Conservation (phyloP, 2,329 filamentous ascomycete genomes). For the Periconia sp. region DNA sequence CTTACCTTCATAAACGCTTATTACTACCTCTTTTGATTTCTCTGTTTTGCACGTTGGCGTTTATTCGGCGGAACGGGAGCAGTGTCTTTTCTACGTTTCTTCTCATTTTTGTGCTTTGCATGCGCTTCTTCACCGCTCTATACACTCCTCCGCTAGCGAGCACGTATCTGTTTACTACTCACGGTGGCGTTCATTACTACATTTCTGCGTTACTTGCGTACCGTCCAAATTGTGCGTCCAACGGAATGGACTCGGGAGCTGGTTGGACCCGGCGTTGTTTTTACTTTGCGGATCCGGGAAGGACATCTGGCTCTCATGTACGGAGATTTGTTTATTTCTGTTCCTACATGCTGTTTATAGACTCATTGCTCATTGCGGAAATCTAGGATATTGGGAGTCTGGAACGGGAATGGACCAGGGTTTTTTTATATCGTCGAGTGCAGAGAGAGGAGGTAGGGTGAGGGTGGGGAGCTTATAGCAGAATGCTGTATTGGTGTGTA, state of each 20-base stretch:
- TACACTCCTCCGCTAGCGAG: constrained; percentile 5
- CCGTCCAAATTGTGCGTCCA: constrained; percentile 4
- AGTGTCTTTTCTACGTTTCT: background rate
- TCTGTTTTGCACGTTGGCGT: constrained; percentile 3
- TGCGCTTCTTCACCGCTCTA: background rate
- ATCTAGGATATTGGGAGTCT: no score
- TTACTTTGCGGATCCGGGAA: constrained; percentile 2
- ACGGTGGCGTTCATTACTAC: background rate
- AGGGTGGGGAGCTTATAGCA: no score
- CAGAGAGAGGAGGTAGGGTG: no score
- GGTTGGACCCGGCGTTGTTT: constrained; percentile 5
- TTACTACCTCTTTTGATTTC: background rate
- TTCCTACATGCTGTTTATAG: constrained; percentile 4
- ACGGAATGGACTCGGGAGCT: background rate
- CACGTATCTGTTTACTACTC: background rate
- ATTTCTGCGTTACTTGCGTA: constrained; percentile 1
- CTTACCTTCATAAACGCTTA: background rate
- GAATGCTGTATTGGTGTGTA: no score
- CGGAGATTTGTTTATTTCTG: background rate
- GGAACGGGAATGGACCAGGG: no score
- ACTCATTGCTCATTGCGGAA: no score
- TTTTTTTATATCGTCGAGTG: no score
- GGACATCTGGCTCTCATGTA: constrained; percentile 5
- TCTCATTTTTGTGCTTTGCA: background rate
- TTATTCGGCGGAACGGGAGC: background rate